Conservation (phyloP, 2,329 filamentous ascomycete species). For the Xylariaceae sp. region DNA sequence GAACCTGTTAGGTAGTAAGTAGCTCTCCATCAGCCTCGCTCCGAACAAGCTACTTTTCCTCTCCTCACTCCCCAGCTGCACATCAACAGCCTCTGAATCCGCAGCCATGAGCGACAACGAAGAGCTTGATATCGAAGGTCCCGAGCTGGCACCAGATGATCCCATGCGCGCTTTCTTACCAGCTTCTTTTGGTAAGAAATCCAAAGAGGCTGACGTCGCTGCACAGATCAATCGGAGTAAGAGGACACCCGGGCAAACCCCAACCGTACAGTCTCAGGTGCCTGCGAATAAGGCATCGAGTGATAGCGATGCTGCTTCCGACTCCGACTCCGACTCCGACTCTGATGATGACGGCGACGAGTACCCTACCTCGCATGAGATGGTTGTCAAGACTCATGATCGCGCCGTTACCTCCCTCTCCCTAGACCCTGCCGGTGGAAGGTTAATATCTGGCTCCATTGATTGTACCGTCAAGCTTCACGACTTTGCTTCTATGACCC, state of each 20-base stretch:
- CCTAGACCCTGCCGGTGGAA: slow-evolving; percentile 77
- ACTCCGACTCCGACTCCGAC: slow-evolving; percentile 50
- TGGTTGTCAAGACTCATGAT: slow-evolving; percentile 89
- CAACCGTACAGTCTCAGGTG: slow-evolving; percentile 25
- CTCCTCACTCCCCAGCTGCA: neutral
- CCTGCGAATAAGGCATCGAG: slow-evolving; percentile 19
- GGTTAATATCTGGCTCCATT: slow-evolving; percentile 84
- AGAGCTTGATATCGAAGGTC: slow-evolving; percentile 53
- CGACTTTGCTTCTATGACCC: slow-evolving; percentile 94
- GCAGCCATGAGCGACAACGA: slow-evolving; percentile 55
- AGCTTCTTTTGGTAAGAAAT: slow-evolving; percentile 78
- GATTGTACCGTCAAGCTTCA: slow-evolving; percentile 91
- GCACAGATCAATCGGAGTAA: slow-evolving; percentile 79
- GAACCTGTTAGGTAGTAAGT: too few relatives aligned
- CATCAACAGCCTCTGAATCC: neutral
- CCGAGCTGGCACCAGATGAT: slow-evolving; percentile 57
- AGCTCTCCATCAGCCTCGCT: slow-evolving; percentile 5
- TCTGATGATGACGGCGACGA: slow-evolving; percentile 75
- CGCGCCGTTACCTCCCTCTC: slow-evolving; percentile 79
- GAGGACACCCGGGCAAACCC: slow-evolving; percentile 45
- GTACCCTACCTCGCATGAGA: slow-evolving; percentile 87
- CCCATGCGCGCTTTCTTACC: slow-evolving; percentile 75
- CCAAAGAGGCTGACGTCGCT: slow-evolving; percentile 66
- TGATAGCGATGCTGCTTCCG: slow-evolving; percentile 46
- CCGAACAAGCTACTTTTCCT: neutral